Percentiles rank a stretch among this genome's conserved stretches.
phyloP scores from a whole-genome alignment of 331 rosid species.

The Malus hybrid region DNA sequence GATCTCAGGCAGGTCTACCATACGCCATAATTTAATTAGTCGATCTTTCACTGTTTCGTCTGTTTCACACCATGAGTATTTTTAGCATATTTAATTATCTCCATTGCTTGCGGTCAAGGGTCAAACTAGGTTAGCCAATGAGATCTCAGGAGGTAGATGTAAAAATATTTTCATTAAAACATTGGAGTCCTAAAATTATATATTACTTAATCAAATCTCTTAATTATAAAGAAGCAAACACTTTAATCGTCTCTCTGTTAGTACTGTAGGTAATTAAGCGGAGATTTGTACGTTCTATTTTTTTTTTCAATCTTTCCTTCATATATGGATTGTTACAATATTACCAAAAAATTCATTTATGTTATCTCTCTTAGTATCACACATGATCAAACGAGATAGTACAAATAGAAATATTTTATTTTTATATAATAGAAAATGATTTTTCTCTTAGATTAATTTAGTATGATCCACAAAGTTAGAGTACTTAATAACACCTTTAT shows the following conservation, averaged over 20 bases:
- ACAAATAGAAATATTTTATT: background rate
- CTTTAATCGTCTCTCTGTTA: background rate
- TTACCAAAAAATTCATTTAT: too few species aligned
- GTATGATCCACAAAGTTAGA: background rate
- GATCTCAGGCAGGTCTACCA: constrained; percentile 2
- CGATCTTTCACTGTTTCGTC: too few species aligned
- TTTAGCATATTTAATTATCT: background rate
- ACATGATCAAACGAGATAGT: background rate
- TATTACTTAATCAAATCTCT: background rate
- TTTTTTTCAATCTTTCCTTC: too few species aligned
- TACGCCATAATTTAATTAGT: background rate
- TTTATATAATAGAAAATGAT: background rate
- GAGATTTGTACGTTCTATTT: too few species aligned
- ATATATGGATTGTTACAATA: too few species aligned
- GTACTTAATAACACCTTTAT: background rate
- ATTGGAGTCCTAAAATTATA: background rate
- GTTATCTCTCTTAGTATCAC: background rate
- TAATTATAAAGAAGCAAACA: background rate
- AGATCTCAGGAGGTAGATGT: constrained; percentile 37
- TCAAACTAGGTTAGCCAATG: constrained; percentile 26
- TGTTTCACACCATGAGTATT: constrained; percentile 1
- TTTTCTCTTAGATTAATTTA: background rate
- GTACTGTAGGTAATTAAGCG: background rate
- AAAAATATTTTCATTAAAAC: background rate
- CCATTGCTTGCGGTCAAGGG: background rate